Conservation (phyloP, 2,329 filamentous ascomycete species). For the Chrysoporthe cubensis region DNA sequence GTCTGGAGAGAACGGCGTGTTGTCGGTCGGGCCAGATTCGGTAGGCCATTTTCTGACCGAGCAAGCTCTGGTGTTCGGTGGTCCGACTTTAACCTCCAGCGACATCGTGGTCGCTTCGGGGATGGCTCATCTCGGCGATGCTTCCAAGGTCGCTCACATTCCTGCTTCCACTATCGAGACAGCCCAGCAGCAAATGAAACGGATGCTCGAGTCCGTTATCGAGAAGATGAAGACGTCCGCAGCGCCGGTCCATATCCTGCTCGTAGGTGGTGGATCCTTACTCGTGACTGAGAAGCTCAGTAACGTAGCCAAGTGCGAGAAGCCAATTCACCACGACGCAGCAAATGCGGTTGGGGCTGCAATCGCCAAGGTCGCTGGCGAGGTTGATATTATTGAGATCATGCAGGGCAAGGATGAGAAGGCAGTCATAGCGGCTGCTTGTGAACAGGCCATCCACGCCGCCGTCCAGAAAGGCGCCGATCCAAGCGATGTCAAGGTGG, state of each 20-base stretch:
- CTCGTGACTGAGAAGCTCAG: constrained; percentile 58
- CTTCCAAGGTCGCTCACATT: constrained; percentile 30
- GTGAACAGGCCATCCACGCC: constrained; percentile 34
- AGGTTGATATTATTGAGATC: constrained; percentile 52
- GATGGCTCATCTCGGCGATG: constrained; percentile 39
- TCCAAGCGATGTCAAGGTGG: constrained; percentile 44
- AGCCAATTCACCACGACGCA: constrained; percentile 60
- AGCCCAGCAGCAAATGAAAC: constrained; percentile 43
- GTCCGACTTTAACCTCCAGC: constrained; percentile 60
- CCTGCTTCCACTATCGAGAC: constrained; percentile 39
- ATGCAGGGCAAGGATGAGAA: constrained; percentile 30
- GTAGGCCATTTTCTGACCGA: constrained; percentile 52
- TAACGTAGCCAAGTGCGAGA: constrained; percentile 60
- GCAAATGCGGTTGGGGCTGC: constrained; percentile 70
- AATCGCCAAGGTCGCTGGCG: constrained; percentile 61
- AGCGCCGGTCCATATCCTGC: constrained; percentile 60
- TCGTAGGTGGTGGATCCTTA: constrained; percentile 67
- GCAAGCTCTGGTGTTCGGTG: constrained; percentile 52
- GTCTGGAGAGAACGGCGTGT: constrained; percentile 33
- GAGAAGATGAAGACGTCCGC: constrained; percentile 67
- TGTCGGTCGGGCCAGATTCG: constrained; percentile 53
- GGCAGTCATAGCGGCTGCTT: constrained; percentile 33
- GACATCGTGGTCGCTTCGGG: constrained; percentile 52
- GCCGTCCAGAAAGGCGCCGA: constrained; percentile 6
- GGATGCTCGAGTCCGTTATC: constrained; percentile 58